Conservation (phyloP, 2,329 filamentous ascomycete species). For the Aspergillus transmontanensis region DNA sequence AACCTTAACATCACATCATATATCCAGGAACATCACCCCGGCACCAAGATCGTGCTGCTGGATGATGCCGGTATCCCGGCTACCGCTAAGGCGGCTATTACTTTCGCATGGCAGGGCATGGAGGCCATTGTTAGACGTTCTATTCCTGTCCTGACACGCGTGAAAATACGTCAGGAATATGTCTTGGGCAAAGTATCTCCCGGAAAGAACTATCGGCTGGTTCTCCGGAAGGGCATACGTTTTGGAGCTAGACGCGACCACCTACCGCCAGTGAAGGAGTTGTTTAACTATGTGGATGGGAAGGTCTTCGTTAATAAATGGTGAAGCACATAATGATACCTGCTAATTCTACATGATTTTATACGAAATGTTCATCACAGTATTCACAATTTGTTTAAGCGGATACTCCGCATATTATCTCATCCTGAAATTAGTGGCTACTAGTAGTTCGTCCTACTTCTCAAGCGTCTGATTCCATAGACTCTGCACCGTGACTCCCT, state of each 20-base stretch:
- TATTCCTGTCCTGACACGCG: constrained; percentile 57
- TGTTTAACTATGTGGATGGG: constrained; percentile 55
- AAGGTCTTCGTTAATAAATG: constrained; percentile 53
- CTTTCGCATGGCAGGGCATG: constrained; percentile 64
- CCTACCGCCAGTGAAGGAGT: constrained; percentile 51
- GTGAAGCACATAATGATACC: constrained; percentile 17
- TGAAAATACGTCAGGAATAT: constrained; percentile 55
- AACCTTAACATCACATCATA: constrained; percentile 55
- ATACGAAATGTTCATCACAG: neutral
- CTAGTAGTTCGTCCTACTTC: neutral
- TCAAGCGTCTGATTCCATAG: constrained; percentile 50
- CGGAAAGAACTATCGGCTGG: constrained; percentile 56
- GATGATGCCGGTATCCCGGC: constrained; percentile 61
- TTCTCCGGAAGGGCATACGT: constrained; percentile 55
- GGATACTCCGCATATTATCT: neutral
- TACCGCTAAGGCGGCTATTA: constrained; percentile 62
- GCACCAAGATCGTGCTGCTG: constrained; percentile 55
- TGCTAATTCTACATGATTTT: neutral
- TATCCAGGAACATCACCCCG: constrained; percentile 54
- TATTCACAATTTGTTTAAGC: neutral
- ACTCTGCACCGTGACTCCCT: constrained; percentile 54
- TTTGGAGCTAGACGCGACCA: constrained; percentile 52
- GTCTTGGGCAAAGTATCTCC: constrained; percentile 60
- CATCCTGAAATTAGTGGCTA: neutral
- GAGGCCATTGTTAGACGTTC: constrained; percentile 59